Conservation (phyloP, 352 stramenopile species). For the Globisporangium okanoganense region DNA sequence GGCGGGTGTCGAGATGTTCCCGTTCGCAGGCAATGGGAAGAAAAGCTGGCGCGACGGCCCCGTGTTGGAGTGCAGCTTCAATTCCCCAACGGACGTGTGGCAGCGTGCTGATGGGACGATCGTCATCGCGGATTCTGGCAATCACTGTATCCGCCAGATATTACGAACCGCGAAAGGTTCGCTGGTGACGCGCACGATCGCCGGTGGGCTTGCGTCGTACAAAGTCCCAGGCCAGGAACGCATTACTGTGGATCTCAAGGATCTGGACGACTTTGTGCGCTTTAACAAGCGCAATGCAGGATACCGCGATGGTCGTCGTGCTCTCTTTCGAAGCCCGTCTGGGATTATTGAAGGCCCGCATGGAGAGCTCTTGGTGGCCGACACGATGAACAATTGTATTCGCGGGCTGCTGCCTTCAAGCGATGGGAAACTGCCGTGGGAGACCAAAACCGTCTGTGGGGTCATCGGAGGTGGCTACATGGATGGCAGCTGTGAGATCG, state of each 20-base stretch:
- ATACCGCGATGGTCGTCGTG: conserved; percentile 25
- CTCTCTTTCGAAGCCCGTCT: conserved; percentile 41
- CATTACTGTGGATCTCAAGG: background rate
- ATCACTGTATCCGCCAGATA: conserved; percentile 54
- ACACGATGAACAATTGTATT: conserved; percentile 64
- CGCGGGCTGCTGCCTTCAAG: conserved; percentile 22
- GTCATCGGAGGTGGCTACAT: conserved; percentile 21
- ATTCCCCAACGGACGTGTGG: conserved; percentile 33
- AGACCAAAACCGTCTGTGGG: conserved; percentile 28
- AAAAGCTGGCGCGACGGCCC: conserved; percentile 40
- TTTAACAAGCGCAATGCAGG: conserved; percentile 19
- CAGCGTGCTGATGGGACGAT: conserved; percentile 35
- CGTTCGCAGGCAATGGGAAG: conserved; percentile 39
- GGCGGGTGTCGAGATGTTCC: conserved; percentile 32
- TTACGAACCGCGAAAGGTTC: conserved; percentile 19
- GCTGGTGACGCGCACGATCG: conserved; percentile 34
- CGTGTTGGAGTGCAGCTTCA: conserved; percentile 36
- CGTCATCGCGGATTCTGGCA: conserved; percentile 43
- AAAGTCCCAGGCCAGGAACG: background rate
- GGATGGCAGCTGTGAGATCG: conserved; percentile 28
- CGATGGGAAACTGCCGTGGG: conserved; percentile 15
- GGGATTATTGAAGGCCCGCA: conserved; percentile 22
- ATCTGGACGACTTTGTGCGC: conserved; percentile 5
- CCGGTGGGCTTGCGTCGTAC: conserved; percentile 19
- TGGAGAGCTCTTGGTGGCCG: conserved; percentile 38